Base-by-base conservation (phyloP, 768 basidiomycete species). In the Coprinopsis cinerea region DNA sequence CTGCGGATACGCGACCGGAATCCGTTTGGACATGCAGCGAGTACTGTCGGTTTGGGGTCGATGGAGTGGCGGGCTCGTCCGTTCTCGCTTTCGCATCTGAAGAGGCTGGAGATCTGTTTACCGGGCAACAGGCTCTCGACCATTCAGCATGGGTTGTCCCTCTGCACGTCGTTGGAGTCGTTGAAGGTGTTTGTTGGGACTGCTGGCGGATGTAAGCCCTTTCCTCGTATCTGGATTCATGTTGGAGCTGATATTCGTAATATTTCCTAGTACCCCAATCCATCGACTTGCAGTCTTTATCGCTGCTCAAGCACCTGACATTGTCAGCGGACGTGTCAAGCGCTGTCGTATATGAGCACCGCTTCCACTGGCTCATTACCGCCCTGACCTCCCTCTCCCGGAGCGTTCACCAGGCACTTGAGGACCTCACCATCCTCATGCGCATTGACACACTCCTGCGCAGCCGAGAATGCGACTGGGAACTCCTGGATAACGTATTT, bases 181-280 rank as follows among this genome's bases (percentile, higher is more conserved):
- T 27, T 52, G 24, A 52, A 52, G 22, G 25, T 52, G 4, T 52
- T 52, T 46, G 51, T 47, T 3, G 51, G 51, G 18, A 52, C 51
- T 1, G 51, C 51, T 9, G 51, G 51, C 15, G 51, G 51, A 40
- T 28, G 51, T 52, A 28, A 52, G 51, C 44, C n/a, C 26, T 26
- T 25, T 2, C 17, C 17, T 25, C 22, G 23, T n/a, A 7, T 32
- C 40, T 25, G 14, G 15, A 4, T 9, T 11, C 18, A 23, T 24
- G 23, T 37, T 32, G 18, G 26, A 7, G 9, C 15, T 32, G 30
- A 7, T 32, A 25, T 2, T 24, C 15, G n/a, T 1, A n/a, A 15
- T 3, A n/a, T 3, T n/a, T 32, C 13, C 11, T 13, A 51, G 50
- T 46, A 7, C 50, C 50, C 5, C 24, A 39, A 22, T 25, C 37